A percentile compares a stretch with the other conserved stretches of the same genome.
phyloP scores from a whole-genome alignment of 2,329 filamentous ascomycete species.

The Ascochyta koolunga region DNA sequence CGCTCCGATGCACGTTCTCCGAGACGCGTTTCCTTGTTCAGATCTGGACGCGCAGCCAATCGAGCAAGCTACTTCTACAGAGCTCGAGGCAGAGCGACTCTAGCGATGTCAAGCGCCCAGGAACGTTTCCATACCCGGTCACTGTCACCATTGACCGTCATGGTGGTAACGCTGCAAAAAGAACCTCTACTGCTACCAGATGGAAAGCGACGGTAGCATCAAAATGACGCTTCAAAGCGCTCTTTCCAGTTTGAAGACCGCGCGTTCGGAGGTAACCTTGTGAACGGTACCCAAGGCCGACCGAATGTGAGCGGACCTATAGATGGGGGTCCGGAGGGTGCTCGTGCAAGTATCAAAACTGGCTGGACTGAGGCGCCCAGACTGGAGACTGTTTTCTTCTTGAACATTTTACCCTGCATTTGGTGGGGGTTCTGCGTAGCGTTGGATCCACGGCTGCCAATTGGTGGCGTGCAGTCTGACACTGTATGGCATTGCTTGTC shows the following conservation, averaged over 20 bases:
- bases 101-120: constrained; percentile 57
- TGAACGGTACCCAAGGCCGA: constrained; percentile 58
- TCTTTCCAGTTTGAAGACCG: constrained; percentile 61
- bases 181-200: constrained; percentile 65
- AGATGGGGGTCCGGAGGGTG: constrained; percentile 67
- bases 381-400: no score
- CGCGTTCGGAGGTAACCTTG: constrained; percentile 56
- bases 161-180: constrained; percentile 61
- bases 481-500: constrained; percentile 16
- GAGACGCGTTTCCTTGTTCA: constrained; percentile 67
- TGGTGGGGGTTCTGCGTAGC: constrained; percentile 29
- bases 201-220: constrained; percentile 58
- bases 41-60: constrained; percentile 63
- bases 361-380: constrained; percentile 29
- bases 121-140: constrained; percentile 66
- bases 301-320: constrained; percentile 52
- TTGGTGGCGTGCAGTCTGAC: constrained; percentile 10
- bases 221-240: constrained; percentile 45
- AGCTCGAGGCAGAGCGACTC: constrained; percentile 40
- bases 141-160: constrained; percentile 66
- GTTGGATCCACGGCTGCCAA: constrained; percentile 17
- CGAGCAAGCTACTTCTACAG: constrained; percentile 44
- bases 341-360: constrained; percentile 66
- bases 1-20: constrained; percentile 62
- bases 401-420: constrained; percentile 14